Base-by-base conservation (phyloP, 2,329 filamentous ascomycete genomes). In the Mollisiaceae sp. region DNA sequence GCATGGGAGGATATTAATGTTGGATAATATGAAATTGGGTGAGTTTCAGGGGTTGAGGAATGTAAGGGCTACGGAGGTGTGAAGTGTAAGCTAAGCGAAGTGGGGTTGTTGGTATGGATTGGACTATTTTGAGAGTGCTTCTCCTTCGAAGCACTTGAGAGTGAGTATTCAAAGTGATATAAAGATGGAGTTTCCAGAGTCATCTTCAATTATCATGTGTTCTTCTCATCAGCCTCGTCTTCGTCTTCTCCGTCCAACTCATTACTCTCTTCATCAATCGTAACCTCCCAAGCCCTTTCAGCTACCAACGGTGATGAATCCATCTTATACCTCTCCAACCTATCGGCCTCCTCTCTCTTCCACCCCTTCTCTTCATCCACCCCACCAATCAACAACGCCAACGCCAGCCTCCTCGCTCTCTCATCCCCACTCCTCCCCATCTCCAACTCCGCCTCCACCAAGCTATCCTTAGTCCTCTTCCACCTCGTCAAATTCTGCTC, bases 251-350 rank as follows among this genome's bases (percentile, higher is more conserved):
- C 63, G 15, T 62, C 41, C 32, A 22, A 43, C 56, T 62, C 62
- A 9, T 61, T 59, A 4, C 20, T 50, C 41, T 60, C 47, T 27
- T 59, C 39, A 12, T 32, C 27, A 8, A 63, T 47, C 20, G 15
- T 47, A 18, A 59, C 20, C 22, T 60, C 60, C 65, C 65, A 67
- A 14, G 67, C 65, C 11, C 22, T 45, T 27, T 67, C 64, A 14
- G 62, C 65, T 43, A 69, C 62, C 47, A 65, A 22, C 2, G 58
- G 22, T 15, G 39, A 55, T 4, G 57, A 12, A 62, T 69, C 64
- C 8, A 27, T 8, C 35, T 41, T 63, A 45, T 67, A 69, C 8
- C 2, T 45, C 1, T 59, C 50, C 18, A 65, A 39, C 12, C 60
- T 56, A 5, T 57, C 47, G 8, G 36, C 55, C 54, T 69, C 60